A percentile compares a stretch with the other conserved stretches of the same genome.
Conservation (phyloP, 179 eudicot species). For the Beta macrorhiza region DNA sequence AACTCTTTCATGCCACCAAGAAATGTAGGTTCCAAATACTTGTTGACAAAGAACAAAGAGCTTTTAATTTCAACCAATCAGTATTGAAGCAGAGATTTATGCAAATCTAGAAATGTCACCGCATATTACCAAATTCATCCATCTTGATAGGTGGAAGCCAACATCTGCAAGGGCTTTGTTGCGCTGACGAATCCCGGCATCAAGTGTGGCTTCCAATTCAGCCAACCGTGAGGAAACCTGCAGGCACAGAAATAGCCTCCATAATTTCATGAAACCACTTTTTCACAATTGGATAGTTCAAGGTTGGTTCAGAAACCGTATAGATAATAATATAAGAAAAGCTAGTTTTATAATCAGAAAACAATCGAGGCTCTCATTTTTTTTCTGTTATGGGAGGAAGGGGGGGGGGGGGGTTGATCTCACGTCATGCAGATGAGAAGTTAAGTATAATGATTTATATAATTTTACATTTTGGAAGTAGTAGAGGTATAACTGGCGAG, state of each 20-base stretch:
- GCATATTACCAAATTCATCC: conserved; percentile 76
- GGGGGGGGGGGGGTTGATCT: too few species aligned
- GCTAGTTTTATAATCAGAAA: neutral
- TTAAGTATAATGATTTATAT: neutral
- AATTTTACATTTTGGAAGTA: neutral
- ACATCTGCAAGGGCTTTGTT: conserved; percentile 75
- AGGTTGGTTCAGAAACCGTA: neutral
- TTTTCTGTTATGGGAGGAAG: too few species aligned
- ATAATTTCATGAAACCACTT: conserved; percentile 11
- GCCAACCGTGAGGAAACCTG: conserved; percentile 92
- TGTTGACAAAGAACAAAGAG: neutral
- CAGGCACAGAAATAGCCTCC: conserved; percentile 20
- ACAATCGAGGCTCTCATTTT: neutral
- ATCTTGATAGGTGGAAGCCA: conserved; percentile 66
- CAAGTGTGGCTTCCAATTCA: conserved; percentile 89
- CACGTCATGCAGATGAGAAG: neutral
- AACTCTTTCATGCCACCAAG: neutral
- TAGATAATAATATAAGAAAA: neutral
- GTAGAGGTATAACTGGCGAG: neutral
- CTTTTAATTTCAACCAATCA: conserved; percentile 2
- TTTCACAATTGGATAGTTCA: neutral
- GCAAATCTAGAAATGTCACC: conserved; percentile 4
- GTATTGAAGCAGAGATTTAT: conserved; percentile 3
- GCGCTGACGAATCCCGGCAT: conserved; percentile 89
- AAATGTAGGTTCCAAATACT: neutral